Conservation (phyloP, 352 stramenopile genomes). For the Pythium rhizo-oryzae region DNA sequence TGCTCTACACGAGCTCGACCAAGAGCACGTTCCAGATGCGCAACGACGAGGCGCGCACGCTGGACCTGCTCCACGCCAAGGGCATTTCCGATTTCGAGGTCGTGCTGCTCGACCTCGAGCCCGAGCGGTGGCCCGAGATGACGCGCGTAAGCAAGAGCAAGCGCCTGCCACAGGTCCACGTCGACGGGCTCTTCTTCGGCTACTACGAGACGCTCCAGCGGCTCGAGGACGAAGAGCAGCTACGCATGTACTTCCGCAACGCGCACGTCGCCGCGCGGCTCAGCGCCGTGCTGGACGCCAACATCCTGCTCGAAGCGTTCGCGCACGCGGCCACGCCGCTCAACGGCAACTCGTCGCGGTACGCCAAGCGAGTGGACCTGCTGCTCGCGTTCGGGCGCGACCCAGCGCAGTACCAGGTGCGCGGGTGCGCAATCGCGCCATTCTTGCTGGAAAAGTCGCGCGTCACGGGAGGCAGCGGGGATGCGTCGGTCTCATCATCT, state of each 20-base stretch:
- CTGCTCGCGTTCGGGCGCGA: constrained; percentile 48
- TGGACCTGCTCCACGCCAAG: constrained; percentile 79
- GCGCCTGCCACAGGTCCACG: constrained; percentile 71
- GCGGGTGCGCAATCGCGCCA: constrained; percentile 52
- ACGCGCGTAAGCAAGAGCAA: constrained; percentile 66
- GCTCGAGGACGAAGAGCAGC: constrained; percentile 78
- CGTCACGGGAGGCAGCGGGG: constrained; percentile 36
- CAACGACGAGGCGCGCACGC: constrained; percentile 68
- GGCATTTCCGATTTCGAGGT: constrained; percentile 66
- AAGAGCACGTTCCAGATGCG: constrained; percentile 86
- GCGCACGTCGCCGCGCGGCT: constrained; percentile 61
- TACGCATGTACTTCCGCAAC: constrained; percentile 81
- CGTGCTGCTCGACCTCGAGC: constrained; percentile 67
- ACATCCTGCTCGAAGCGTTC: constrained; percentile 80
- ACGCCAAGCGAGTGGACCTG: constrained; percentile 66
- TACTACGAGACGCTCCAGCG: constrained; percentile 82
- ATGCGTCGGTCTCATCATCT: neutral
- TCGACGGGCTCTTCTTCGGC: constrained; percentile 72
- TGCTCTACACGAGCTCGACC: constrained; percentile 81
- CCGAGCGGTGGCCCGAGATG: constrained; percentile 73
- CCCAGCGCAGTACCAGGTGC: constrained; percentile 56
- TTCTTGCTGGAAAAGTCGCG: constrained; percentile 74
- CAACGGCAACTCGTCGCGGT: constrained; percentile 79
- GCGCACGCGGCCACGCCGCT: constrained; percentile 63
- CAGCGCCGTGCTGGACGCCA: constrained; percentile 63